These are phyloP conservation scores for Basidioascus undulatus DNA, from an alignment of 768 basidiomycete genomes.

Conservation along the genomic window DNA sequence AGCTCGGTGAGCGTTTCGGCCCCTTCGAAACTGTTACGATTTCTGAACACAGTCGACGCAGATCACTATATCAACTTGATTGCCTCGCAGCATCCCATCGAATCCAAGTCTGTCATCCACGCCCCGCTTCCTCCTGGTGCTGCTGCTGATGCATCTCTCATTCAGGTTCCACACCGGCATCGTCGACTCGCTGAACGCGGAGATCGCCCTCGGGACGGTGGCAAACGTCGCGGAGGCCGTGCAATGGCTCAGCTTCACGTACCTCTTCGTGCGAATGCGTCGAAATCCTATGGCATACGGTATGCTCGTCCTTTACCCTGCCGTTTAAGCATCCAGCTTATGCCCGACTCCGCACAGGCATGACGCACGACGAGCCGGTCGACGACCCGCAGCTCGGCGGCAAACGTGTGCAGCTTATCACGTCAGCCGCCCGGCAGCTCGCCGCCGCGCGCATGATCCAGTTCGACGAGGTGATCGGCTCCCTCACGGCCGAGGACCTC, in stretches of 20 bases:
- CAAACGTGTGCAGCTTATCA: slow-evolving; percentile 44
- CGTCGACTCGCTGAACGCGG: slow-evolving; percentile 78
- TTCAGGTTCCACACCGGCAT: slow-evolving; percentile 53
- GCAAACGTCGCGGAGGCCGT: slow-evolving; percentile 63
- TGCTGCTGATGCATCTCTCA: not conserved
- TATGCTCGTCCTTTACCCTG: slow-evolving; percentile 16
- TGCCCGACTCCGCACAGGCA: slow-evolving; percentile 26
- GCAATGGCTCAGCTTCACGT: slow-evolving; percentile 90
- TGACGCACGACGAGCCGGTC: slow-evolving; percentile 36
- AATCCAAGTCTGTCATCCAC: slow-evolving; percentile 66
- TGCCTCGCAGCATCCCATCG: slow-evolving; percentile 54
- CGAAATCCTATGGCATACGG: slow-evolving; percentile 75
- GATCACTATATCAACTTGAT: not conserved
- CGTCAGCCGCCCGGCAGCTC: slow-evolving; percentile 38
- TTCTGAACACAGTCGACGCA: not conserved
- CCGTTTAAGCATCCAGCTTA: slow-evolving; percentile 5
- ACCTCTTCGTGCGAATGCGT: slow-evolving; percentile 81
- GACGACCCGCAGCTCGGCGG: slow-evolving; percentile 51
- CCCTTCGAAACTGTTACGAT: too few relatives aligned
- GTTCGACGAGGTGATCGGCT: slow-evolving; percentile 33
- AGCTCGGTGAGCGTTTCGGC: slow-evolving; percentile 70
- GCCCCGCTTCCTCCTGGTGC: too few relatives aligned
- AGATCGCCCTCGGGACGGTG: slow-evolving; percentile 84
- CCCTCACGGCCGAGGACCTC: slow-evolving; percentile 56
- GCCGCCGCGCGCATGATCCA: slow-evolving; percentile 55